Evolutionary conservation across 306 rosid genomes (phyloP).

Genomic region (Nissolia schottii): DNA sequence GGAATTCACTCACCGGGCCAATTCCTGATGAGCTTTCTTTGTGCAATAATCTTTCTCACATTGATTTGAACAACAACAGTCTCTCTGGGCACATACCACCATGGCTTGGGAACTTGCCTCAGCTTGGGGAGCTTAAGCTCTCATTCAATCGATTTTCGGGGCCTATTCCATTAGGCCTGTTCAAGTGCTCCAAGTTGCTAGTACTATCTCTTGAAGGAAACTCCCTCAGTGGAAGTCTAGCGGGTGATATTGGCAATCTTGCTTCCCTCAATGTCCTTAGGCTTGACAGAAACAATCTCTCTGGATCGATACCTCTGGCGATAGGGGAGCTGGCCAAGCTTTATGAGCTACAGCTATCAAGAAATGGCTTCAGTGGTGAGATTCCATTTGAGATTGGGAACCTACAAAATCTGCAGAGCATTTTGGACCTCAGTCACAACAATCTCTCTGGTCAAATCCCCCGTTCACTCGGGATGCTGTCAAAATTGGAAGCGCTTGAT

Average conservation of each 20-base stretch:
- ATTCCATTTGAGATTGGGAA: constrained; percentile 72
- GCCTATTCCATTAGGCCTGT: constrained; percentile 51
- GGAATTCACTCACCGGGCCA: constrained; percentile 60
- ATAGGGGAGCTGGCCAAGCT: constrained; percentile 54
- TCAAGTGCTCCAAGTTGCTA: constrained; percentile 58
- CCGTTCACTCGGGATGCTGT: constrained; percentile 36
- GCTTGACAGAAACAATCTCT: constrained; percentile 55
- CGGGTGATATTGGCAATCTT: constrained; percentile 52
- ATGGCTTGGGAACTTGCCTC: constrained; percentile 78
- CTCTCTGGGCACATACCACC: constrained; percentile 57
- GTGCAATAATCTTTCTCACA: constrained; percentile 54
- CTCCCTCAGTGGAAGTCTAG: constrained; percentile 65
- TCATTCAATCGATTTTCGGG: constrained; percentile 62
- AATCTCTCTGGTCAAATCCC: constrained; percentile 75
- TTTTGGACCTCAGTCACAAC: constrained; percentile 75
- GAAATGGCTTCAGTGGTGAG: constrained; percentile 56
- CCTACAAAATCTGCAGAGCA: constrained; percentile 70
- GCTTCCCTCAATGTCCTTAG: constrained; percentile 58
- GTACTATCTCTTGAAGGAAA: constrained; percentile 57
- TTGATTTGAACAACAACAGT: constrained; percentile 61
- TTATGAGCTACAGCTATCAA: constrained; percentile 57
- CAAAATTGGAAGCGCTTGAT: constrained; percentile 75
- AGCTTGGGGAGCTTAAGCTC: constrained; percentile 64
- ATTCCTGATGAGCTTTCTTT: constrained; percentile 71
- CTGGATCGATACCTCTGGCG: constrained; percentile 54